Base-by-base conservation (phyloP, 345 rosid genomes). In the thale cress (Arabidopsis thaliana) region DNA sequence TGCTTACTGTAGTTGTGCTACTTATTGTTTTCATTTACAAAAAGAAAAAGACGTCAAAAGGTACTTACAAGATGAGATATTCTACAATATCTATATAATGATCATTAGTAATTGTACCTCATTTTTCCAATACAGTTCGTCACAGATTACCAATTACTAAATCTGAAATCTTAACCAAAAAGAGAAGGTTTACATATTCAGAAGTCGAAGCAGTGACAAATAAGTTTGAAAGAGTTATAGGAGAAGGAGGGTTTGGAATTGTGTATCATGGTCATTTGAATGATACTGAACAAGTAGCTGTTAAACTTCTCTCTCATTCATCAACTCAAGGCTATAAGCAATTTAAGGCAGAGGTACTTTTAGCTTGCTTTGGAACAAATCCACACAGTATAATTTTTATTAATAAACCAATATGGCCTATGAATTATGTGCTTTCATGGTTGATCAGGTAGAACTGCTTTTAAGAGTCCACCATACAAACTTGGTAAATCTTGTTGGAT, bases 401-500 rank as follows among this genome's bases (percentile, higher is more conserved):
- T n/a, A n/a, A n/a, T n/a, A n/a, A n/a, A n/a, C n/a, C n/a, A n/a
- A n/a, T n/a, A n/a, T n/a, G 50, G 22, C 3, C 20, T 16, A 5
- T 46, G 3, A 46, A 0, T 11, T 10, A 0, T 13, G 3, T 10
- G 20, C 2, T 66, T 7, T 41, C 56, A 36, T 50, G 55, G 12
- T 36, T 72, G 12, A n/a, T 8, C 46, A 83, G 84, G 80, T 72
- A 0, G 75, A 78, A 9, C 64, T 81, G 13, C 81, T 84, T 65
- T 14, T 74, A 45, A 79, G 81, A 14, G 83, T 84, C 36, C 84
- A 79, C 65, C 87, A 84, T 1, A 40, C 49, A 58, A 81, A 81
- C 45, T 62, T 79, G 49, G 78, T 81, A n/a, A 45, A 4, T 3
- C 81, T 81, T 7, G 64, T 84, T 42, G 87, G 84, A 8, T 84